Evolutionary conservation across 805 yeast genomes (phyloP), one percentile per base, ranked within the genome.

Genomic region (Vanderwaltozyma verrucispora): DNA sequence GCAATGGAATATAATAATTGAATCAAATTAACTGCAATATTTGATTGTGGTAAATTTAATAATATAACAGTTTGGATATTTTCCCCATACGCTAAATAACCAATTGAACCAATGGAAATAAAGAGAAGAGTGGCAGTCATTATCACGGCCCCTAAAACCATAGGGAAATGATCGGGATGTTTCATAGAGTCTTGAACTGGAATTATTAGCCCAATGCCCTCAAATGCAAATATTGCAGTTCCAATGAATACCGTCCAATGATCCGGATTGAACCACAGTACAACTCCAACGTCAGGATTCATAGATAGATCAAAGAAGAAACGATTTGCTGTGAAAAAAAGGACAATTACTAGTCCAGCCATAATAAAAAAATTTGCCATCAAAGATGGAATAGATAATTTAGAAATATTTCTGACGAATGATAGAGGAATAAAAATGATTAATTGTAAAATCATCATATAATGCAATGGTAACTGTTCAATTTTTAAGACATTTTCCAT

Each of bases 161-260:
- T 54, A 14, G 89, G 87, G 52, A 80, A 83, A 44, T 80, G 71
- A 43, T 76, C 75, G 1, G 92, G 92, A 46, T 79, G 62, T 35
- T 67, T 71, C 92, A 83, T 83, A 1, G 92, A 79, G 47, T 82
- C 84, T 50, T 82, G 86, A 37, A 83, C 79, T 0, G 94, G 94
- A 18, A 83, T 78, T 35, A 83, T 79, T 33, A 83, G 64, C 0
- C 94, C 92, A 40, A 83, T 81, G 1, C 94, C 94, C 61, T 83
- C 94, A 53, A 81, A 83, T n/a, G 92, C 86, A 64, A 83, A 83
- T 23, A 83, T 82, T 2, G 89, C 88, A 6, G 83, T 84, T 8
- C 94, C 94, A 35, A 82, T 76, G 51, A 82, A 82, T 33, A 83
- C 59, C 0, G 89, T 74, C 68, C 84, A 82, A 35, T 68, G 68